A percentile compares a stretch with the other conserved stretches of the same genome.
phyloP scores from a whole-genome alignment of 495 filamentous ascomycete species.

The Aspergillus hancockii region DNA sequence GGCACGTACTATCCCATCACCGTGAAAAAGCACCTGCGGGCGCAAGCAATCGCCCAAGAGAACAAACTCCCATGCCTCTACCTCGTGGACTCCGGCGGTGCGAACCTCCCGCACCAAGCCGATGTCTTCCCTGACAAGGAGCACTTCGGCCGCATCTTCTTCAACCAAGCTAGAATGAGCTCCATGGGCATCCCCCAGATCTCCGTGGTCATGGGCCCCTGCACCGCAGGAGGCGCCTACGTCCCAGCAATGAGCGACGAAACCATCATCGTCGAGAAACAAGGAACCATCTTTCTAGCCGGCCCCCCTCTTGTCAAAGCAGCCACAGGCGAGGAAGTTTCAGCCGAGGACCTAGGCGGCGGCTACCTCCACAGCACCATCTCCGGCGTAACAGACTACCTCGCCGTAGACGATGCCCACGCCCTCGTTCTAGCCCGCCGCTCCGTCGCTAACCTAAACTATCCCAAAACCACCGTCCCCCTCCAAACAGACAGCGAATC shows the following conservation, averaged over 20 bases:
- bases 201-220: slow-evolving; percentile 96
- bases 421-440: slow-evolving; percentile 84
- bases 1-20: slow-evolving; percentile 98
- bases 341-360: slow-evolving; percentile 89
- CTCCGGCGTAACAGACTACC: slow-evolving; percentile 94
- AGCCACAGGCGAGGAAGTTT: slow-evolving; percentile 91
- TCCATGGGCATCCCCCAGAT: slow-evolving; percentile 87
- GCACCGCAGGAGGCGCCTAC: slow-evolving; percentile 93
- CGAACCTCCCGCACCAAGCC: slow-evolving; percentile 92
- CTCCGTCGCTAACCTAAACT: slow-evolving; percentile 86
- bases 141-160: slow-evolving; percentile 97
- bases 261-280: slow-evolving; percentile 91
- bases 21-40: slow-evolving; percentile 95
- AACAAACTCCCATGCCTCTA: slow-evolving; percentile 90
- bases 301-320: slow-evolving; percentile 96
- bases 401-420: slow-evolving; percentile 92
- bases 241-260: slow-evolving; percentile 98
- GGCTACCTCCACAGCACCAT: slow-evolving; percentile 89
- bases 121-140: slow-evolving; percentile 96
- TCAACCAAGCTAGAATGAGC: slow-evolving; percentile 91
- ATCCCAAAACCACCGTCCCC: slow-evolving; percentile 51
- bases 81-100: slow-evolving; percentile 93
- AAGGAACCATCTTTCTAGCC: slow-evolving; percentile 95
- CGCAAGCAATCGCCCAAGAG: slow-evolving; percentile 87
- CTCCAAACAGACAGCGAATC: slow-evolving; percentile 25